phyloP scores from a whole-genome alignment of 176 grass and related monocot species.

The Rhynchospora breviuscula region DNA sequence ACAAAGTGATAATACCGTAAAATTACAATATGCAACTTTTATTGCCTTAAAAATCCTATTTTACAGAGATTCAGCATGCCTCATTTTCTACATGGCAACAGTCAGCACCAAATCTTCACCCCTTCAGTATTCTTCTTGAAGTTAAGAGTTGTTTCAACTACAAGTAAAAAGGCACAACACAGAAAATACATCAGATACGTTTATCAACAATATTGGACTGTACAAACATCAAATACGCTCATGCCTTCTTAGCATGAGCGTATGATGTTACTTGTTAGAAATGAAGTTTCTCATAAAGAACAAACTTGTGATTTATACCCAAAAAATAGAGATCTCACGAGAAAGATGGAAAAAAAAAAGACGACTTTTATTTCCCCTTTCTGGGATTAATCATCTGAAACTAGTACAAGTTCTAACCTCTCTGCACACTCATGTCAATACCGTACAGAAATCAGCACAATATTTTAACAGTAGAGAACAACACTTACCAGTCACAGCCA shows the following conservation, averaged over 20 bases:
- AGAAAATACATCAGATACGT: neutral
- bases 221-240: neutral
- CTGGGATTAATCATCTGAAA: neutral
- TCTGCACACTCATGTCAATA: neutral
- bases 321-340: neutral
- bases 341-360: neutral
- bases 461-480: neutral
- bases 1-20: neutral
- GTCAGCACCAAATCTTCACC: neutral
- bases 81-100: neutral
- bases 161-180: neutral
- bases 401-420: neutral
- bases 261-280: no score
- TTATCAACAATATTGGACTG: neutral
- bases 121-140: neutral
- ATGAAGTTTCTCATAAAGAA: no score
- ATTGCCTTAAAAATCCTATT: slow-evolving; percentile 6
- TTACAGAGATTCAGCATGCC: neutral
- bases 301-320: neutral
- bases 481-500: slow-evolving; percentile 11
- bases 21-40: neutral
- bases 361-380: neutral
- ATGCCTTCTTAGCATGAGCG: no score
- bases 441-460: neutral
- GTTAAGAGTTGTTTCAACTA: neutral